Evolutionary conservation across 495 filamentous ascomycete species (phyloP).

Genomic region (Chaetomium cochliodes): DNA sequence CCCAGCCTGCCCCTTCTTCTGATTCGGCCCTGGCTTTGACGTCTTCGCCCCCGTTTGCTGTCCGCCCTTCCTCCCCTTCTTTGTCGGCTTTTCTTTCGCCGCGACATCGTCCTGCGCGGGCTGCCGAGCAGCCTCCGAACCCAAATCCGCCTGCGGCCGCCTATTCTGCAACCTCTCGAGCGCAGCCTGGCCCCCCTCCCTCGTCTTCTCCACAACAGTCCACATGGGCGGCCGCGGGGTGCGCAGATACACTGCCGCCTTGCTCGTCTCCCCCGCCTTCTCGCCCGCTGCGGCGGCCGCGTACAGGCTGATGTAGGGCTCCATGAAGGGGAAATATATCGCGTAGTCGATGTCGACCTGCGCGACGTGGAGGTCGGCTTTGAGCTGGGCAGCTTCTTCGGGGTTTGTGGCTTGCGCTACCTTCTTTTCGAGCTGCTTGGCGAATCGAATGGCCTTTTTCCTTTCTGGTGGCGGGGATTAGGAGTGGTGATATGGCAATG

Average conservation of each 20-base stretch:
- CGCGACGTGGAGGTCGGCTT: constrained; percentile 62
- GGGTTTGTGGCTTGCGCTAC: constrained; percentile 49
- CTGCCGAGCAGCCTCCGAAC: not conserved
- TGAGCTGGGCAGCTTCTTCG: constrained; percentile 50
- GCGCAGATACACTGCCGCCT: constrained; percentile 40
- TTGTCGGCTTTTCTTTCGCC: not conserved
- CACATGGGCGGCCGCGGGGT: constrained; percentile 60
- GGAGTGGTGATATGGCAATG: not conserved
- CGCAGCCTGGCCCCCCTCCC: constrained; percentile 58
- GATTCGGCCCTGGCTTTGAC: constrained; percentile 3
- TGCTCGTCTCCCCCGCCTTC: constrained; percentile 33
- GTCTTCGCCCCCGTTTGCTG: not conserved
- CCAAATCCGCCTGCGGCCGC: constrained; percentile 16
- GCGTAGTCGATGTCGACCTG: constrained; percentile 86
- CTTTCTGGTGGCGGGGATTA: constrained; percentile 57
- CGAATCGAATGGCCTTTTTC: constrained; percentile 73
- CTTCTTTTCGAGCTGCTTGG: constrained; percentile 61
- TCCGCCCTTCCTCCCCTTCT: constrained; percentile 7
- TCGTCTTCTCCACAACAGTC: constrained; percentile 65
- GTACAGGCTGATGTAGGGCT: constrained; percentile 79
- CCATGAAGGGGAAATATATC: constrained; percentile 73
- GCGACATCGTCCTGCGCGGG: constrained; percentile 1
- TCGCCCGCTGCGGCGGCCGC: constrained; percentile 45
- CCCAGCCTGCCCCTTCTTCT: not conserved
- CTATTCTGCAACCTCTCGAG: constrained; percentile 54